These are phyloP conservation scores for Teratosphaeria destructans DNA, from an alignment of 2,329 filamentous ascomycete species.

Conservation along the genomic window DNA sequence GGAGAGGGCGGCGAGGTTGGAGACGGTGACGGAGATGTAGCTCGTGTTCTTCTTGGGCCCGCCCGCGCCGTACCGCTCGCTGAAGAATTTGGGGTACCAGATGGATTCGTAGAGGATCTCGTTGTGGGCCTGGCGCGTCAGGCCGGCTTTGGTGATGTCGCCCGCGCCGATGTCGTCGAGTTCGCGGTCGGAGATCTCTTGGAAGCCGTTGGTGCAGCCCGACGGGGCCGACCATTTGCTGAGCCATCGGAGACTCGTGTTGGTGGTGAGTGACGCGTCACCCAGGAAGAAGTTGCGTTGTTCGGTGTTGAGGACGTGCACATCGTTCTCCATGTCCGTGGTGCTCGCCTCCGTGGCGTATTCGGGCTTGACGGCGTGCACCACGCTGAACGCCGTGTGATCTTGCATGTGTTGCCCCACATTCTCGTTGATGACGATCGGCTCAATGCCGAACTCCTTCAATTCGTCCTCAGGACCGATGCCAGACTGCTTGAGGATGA, in stretches of 20 bases:
- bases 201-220: neutral
- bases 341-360: slow-evolving; percentile 2
- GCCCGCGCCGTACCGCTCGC: neutral
- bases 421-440: slow-evolving; percentile 38
- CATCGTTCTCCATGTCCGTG: slow-evolving; percentile 8
- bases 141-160: neutral
- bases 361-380: neutral
- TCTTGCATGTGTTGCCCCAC: slow-evolving; percentile 27
- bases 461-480: slow-evolving; percentile 23
- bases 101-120: neutral
- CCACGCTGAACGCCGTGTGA: slow-evolving; percentile 8
- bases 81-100: neutral
- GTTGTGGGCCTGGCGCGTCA: neutral
- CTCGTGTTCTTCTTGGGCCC: neutral
- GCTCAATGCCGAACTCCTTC: slow-evolving; percentile 28
- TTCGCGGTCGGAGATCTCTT: neutral
- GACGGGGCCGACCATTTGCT: neutral
- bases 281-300: neutral
- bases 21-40: neutral
- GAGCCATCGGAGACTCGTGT: neutral
- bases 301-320: neutral
- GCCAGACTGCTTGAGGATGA: slow-evolving; percentile 25
- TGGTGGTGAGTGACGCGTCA: neutral
- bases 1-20: slow-evolving; percentile 29
- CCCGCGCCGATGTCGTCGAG: neutral